Percentiles rank a stretch among this genome's conserved stretches.
phyloP scores from a whole-genome alignment of 1,284 basidiomycete species.

The Pascua guehoae region DNA sequence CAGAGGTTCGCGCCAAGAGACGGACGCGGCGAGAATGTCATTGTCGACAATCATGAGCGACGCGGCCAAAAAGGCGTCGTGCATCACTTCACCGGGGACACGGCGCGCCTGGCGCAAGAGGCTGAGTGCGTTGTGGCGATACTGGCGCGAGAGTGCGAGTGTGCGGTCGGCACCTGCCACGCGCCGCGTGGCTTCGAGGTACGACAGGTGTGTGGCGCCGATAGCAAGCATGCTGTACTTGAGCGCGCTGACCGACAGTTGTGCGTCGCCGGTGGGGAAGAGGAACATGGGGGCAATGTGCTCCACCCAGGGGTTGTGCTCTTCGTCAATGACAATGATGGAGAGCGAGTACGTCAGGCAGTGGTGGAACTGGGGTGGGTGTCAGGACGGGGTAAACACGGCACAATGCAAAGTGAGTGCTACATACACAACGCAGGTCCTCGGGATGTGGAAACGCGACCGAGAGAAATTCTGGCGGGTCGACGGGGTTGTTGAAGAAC shows the following conservation, averaged over 20 bases:
- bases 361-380: slow-evolving; percentile 36
- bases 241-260: slow-evolving; percentile 29
- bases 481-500: slow-evolving; percentile 34
- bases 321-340: slow-evolving; percentile 38
- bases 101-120: slow-evolving; percentile 27
- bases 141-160: slow-evolving; percentile 20
- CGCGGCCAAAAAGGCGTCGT: slow-evolving; percentile 33
- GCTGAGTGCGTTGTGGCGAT: slow-evolving; percentile 24
- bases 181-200: slow-evolving; percentile 16
- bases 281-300: slow-evolving; percentile 38
- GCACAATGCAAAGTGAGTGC: too few relatives aligned
- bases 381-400: too few relatives aligned
- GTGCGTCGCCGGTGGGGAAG: slow-evolving; percentile 27
- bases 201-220: slow-evolving; percentile 31
- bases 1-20: slow-evolving; percentile 33
- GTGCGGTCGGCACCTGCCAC: slow-evolving; percentile 11
- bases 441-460: slow-evolving; percentile 31
- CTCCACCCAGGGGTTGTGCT: slow-evolving; percentile 40
- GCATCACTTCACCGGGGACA: slow-evolving; percentile 22
- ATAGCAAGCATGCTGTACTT: slow-evolving; percentile 32
- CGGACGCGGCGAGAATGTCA: slow-evolving; percentile 31
- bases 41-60: slow-evolving; percentile 25
- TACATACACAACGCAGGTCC: slow-evolving; percentile 36
- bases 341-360: slow-evolving; percentile 41
- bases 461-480: slow-evolving; percentile 37